phyloP scores from a whole-genome alignment of 495 filamentous ascomycete genomes.

The Neurospora sp. region DNA sequence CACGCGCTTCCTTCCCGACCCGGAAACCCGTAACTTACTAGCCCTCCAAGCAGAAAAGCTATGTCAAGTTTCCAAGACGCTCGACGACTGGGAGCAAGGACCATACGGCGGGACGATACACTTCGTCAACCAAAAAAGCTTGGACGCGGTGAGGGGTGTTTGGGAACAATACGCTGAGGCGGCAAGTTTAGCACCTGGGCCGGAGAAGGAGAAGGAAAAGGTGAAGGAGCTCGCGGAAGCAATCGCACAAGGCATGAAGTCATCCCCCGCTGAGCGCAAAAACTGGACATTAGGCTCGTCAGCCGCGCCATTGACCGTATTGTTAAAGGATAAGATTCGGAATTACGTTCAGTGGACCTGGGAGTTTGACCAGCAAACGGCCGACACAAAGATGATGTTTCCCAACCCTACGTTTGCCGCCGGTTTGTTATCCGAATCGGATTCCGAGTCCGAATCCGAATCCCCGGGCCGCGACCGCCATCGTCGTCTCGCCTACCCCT shows the following conservation, averaged over 20 bases:
- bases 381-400: not conserved
- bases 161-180: slow-evolving; percentile 24
- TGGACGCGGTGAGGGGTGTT: slow-evolving; percentile 21
- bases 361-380: not conserved
- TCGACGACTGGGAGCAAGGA: slow-evolving; percentile 24
- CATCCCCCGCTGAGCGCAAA: not conserved
- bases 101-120: slow-evolving; percentile 24
- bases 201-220: not conserved
- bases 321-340: not conserved
- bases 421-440: slow-evolving; percentile 1
- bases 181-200: not conserved
- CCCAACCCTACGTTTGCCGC: slow-evolving; percentile 29
- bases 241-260: too few species aligned
- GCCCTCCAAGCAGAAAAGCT: slow-evolving; percentile 22
- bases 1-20: slow-evolving; percentile 34
- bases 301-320: not conserved
- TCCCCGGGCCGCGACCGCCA: not conserved
- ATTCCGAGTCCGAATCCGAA: not conserved
- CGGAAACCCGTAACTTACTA: slow-evolving; percentile 22
- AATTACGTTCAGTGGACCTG: not conserved
- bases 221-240: too few species aligned
- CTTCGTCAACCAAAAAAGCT: slow-evolving; percentile 25
- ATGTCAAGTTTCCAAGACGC: not conserved
- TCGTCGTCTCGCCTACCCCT: slow-evolving; percentile 27
- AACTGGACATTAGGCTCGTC: not conserved